Evolutionary conservation across 2,329 filamentous ascomycete genomes (phyloP), one percentile per base, ranked within the genome.

Genomic region (Aspergillus melleus): DNA sequence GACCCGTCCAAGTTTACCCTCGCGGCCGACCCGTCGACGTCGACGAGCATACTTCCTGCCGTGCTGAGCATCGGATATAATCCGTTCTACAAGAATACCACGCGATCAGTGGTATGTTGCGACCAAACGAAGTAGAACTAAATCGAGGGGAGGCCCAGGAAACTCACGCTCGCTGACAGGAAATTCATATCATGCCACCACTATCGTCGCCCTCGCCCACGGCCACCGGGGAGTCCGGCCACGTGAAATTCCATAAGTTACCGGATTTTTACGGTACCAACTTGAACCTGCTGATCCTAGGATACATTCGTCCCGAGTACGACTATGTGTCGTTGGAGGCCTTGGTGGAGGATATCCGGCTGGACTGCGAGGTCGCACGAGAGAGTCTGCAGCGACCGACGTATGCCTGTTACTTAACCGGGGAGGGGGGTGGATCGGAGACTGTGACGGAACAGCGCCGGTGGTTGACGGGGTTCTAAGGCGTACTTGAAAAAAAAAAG

Each of bases 21-120:
- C 29, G 49, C 53, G 30, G 58, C 50, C 2, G 56, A 56, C 30
- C 50, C 59, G 8, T 64, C 63, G 14, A 57, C 55, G 10, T 61
- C 62, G 32, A 49, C 68, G 9, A 71, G 67, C 19, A 81, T 95
- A 58, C 91, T 89, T 76, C 91, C 91, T 1, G 95, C 96, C 84
- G 92, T 96, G 66, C 90, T 97, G 88, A 91, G 88, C 62, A 94
- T 97, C 66, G 95, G 95, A 49, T 98, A 93, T 84, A 99, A 98
- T 77, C 95, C 95, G 0, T 98, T 93, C 79, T 99, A 96, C 84
- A 92, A 93, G 75, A 98, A 99, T 82, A 88, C 84, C 4, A 87
- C 91, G 51, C 88, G 91, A 63, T 91, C 86, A 63, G 92, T 95
- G 72, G 83, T 81, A 76, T 47, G 77, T 79, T 30, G n/a, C 49